A percentile compares a stretch with the other conserved stretches of the same genome.
phyloP scores from a whole-genome alignment of 176 grass and related monocot genomes.

The Coix lacrymajobi region DNA sequence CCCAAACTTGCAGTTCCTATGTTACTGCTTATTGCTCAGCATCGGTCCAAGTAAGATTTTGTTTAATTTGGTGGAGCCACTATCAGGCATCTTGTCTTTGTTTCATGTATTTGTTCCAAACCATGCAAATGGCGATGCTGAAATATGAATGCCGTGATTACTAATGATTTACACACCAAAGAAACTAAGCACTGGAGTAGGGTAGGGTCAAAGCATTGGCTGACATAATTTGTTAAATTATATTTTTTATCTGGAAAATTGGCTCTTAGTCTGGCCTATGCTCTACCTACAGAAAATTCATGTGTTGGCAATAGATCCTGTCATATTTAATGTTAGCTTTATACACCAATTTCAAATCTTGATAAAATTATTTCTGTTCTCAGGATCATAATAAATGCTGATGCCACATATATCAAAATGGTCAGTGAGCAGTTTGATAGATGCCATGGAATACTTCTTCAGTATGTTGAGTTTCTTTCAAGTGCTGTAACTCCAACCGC shows the following conservation, averaged over 20 bases:
- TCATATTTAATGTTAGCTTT: conserved; percentile 31
- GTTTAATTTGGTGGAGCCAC: not conserved
- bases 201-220: not conserved
- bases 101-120: not conserved
- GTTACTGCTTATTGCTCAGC: conserved; percentile 89
- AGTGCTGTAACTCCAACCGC: conserved; percentile 63
- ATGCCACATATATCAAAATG: conserved; percentile 99
- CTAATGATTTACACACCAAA: not conserved
- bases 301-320: not conserved
- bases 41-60: conserved; percentile 79
- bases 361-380: conserved; percentile 11
- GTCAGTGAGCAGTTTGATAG: conserved; percentile 98
- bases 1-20: conserved; percentile 92
- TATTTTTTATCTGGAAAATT: not conserved
- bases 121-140: not conserved
- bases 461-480: conserved; percentile 95
- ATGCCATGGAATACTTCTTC: conserved; percentile 93
- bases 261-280: not conserved
- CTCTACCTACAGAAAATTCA: not conserved
- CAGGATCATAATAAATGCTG: conserved; percentile 90
- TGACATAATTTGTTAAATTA: not conserved
- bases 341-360: conserved; percentile 17
- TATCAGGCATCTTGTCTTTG: not conserved
- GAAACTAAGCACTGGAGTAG: not conserved
- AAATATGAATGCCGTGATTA: not conserved